Conservation (phyloP, 2,329 filamentous ascomycete species). For the Cryphonectria radicalis region DNA sequence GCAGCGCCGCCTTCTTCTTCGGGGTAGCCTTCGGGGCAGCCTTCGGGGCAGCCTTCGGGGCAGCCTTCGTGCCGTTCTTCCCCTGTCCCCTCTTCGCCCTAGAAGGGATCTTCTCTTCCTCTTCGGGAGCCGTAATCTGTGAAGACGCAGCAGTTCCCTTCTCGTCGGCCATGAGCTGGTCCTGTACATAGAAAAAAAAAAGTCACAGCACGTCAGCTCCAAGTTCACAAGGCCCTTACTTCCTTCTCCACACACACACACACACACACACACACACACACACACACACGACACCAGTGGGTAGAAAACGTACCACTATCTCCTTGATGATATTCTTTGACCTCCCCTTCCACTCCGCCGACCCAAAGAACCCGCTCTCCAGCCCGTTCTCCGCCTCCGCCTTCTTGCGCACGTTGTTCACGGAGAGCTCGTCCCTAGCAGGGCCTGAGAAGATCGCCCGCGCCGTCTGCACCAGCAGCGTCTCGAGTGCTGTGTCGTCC, state of each 20-base stretch:
- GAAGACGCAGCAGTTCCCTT: slow-evolving; percentile 18
- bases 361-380: slow-evolving; percentile 54
- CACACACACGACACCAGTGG: background rate
- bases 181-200: slow-evolving; percentile 10
- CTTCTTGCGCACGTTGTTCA: slow-evolving; percentile 60
- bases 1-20: slow-evolving; percentile 33
- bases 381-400: slow-evolving; percentile 55
- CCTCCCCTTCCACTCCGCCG: slow-evolving; percentile 58
- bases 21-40: slow-evolving; percentile 28
- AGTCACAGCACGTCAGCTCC: background rate
- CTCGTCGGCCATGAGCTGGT: slow-evolving; percentile 20
- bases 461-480: slow-evolving; percentile 52
- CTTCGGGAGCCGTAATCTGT: slow-evolving; percentile 4
- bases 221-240: background rate
- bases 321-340: slow-evolving; percentile 63
- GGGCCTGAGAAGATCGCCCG: slow-evolving; percentile 49
- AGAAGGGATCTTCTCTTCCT: slow-evolving; percentile 29
- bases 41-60: slow-evolving; percentile 24
- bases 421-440: slow-evolving; percentile 52
- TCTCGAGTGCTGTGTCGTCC: slow-evolving; percentile 44
- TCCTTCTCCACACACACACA: background rate
- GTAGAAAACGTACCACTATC: slow-evolving; percentile 51
- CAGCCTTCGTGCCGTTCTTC: slow-evolving; percentile 26
- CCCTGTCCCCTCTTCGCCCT: slow-evolving; percentile 37
- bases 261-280: no score